Conservation (phyloP, 192 early-diverging fungal genomes). For the Chytriomyces confervae region DNA sequence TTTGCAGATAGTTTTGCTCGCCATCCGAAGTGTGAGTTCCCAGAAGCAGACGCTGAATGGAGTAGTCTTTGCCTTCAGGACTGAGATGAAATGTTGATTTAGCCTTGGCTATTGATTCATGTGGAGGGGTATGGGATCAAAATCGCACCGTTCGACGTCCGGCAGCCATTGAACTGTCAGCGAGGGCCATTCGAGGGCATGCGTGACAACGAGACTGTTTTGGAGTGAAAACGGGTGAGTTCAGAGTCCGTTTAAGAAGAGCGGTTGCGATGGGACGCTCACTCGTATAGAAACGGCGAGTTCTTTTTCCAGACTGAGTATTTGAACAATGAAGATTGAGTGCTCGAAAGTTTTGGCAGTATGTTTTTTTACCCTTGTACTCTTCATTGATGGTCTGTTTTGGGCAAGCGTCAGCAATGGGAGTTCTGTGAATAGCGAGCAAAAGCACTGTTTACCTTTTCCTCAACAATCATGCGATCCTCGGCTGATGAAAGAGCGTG, state of each 20-base stretch:
- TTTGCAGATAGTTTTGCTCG: constrained; percentile 96
- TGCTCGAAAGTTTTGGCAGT: not conserved
- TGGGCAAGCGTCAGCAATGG: not conserved
- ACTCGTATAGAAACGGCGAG: constrained; percentile 97
- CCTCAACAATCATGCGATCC: constrained; percentile 40
- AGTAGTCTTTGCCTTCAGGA: constrained; percentile 90
- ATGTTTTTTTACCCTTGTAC: constrained; percentile 28
- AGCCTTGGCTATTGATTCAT: not conserved
- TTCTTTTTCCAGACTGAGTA: constrained; percentile 94
- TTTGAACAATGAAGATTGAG: not conserved
- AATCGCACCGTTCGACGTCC: constrained; percentile 79
- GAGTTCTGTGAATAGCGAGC: not conserved
- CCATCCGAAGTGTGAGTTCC: constrained; percentile 97
- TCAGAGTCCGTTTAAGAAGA: not conserved
- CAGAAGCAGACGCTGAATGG: constrained; percentile 84
- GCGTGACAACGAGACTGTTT: constrained; percentile 84
- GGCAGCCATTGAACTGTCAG: constrained; percentile 98
- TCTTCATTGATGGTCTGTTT: constrained; percentile 40
- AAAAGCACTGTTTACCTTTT: constrained; percentile 24
- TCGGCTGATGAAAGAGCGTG: constrained; percentile 1
- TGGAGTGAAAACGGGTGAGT: not conserved
- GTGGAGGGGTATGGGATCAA: not conserved
- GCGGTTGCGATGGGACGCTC: constrained; percentile 3
- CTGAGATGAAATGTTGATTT: constrained; percentile 46
- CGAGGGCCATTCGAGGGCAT: constrained; percentile 99